Evolutionary conservation across 2,329 filamentous ascomycete genomes (phyloP), one percentile per base, ranked within the genome.

Genomic region (Fusarium succisae): DNA sequence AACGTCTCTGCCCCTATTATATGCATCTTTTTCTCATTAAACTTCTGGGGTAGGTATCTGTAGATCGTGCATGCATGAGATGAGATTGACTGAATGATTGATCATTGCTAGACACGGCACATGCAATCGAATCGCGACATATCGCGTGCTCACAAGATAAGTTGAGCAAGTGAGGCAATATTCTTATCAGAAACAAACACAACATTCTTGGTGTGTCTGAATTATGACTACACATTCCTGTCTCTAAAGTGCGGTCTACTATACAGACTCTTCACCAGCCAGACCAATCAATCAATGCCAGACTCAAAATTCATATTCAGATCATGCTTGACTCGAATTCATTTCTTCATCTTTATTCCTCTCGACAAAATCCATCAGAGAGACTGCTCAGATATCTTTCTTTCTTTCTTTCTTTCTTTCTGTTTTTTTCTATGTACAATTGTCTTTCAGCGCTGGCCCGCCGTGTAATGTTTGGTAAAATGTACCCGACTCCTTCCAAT

Each of bases 401-500:
- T 28, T 24, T 44, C 28, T 26, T 71, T 22, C 20, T 28, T 28
- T 14, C 22, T 28, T 24, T 44, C 28, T 26, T 71, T 22, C 20
- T 28, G 22, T 28, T 71, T 77, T 77, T 76, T 69, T 69, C 75
- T 77, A 77, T 77, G 75, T 77, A 77, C 75, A 75, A 51, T 67
- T 72, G 73, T 74, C 74, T 76, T 73, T 74, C 71, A 77, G 72
- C 75, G 75, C 76, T 77, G 68, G 55, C 76, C 74, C 69, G 66
- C 72, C 72, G 56, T 72, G 72, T 70, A 58, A 50, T 58, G 41
- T 35, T 37, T 55, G 51, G 35, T 54, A 28, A 55, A 70, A 70
- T 64, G 51, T 71, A 76, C 76, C 75, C 73, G 76, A 78, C 76
- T 78, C 76, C 76, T 75, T 73, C 69, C 73, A 64, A 78, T 78